Percentiles rank a stretch among this genome's conserved stretches.
phyloP scores from a whole-genome alignment of 169 alveolate genomes.

The Plasmodium knowlesi region DNA sequence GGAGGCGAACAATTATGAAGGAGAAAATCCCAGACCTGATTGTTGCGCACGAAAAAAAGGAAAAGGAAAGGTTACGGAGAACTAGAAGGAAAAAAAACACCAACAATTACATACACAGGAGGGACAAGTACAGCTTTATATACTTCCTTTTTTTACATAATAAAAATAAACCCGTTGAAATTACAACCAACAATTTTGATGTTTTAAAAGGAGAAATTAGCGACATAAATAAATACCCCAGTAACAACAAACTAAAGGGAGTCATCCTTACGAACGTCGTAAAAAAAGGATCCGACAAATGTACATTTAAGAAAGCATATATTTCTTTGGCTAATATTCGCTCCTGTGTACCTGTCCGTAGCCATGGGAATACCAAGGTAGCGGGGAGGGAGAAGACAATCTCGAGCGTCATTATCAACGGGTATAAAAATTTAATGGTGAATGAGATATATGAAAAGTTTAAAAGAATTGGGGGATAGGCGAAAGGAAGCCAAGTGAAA shows the following conservation, averaged over 20 bases:
- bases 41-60: conserved; percentile 26
- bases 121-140: conserved; percentile 34
- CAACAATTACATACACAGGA: neutral
- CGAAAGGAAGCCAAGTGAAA: neutral
- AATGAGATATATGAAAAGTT: conserved; percentile 58
- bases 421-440: conserved; percentile 47
- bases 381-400: neutral
- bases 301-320: conserved; percentile 10
- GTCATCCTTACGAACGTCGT: conserved; percentile 28
- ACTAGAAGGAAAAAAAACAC: conserved; percentile 15
- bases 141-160: conserved; percentile 49
- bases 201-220: conserved; percentile 22
- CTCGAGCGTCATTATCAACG: conserved; percentile 9
- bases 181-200: conserved; percentile 50
- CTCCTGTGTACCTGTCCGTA: conserved; percentile 27
- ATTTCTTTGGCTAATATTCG: conserved; percentile 31
- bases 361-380: neutral
- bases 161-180: conserved; percentile 31
- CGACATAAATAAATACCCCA: conserved; percentile 42
- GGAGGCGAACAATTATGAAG: conserved; percentile 14
- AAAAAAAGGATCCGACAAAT: neutral
- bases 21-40: conserved; percentile 54
- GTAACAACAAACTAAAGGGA: conserved; percentile 47
- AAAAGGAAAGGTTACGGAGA: conserved; percentile 44
- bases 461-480: conserved; percentile 47